These are phyloP conservation scores for Aspergillus haitiensis DNA, from an alignment of 495 filamentous ascomycete genomes.

Conservation along the genomic window DNA sequence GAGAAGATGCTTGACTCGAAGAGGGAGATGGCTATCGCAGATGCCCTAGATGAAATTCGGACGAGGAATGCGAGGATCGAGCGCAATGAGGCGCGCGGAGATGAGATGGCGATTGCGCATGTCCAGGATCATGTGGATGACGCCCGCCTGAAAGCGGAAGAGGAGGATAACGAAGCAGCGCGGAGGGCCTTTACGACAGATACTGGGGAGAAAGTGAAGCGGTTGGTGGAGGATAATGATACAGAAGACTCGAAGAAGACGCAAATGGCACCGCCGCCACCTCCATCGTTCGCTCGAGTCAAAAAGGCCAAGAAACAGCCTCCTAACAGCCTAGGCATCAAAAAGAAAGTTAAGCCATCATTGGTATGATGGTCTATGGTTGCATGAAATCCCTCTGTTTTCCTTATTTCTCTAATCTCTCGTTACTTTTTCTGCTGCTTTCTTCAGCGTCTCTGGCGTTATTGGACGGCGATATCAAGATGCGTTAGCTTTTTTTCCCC, in stretches of 20 bases:
- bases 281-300: constrained; percentile 71
- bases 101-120: constrained; percentile 47
- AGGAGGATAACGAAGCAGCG: constrained; percentile 85
- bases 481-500: background rate
- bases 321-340: constrained; percentile 74
- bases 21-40: constrained; percentile 94
- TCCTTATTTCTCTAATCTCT: background rate
- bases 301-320: constrained; percentile 84
- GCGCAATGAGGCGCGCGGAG: constrained; percentile 60
- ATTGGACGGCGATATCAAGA: background rate
- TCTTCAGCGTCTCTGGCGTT: constrained; percentile 1
- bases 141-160: constrained; percentile 63
- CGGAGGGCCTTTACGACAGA: constrained; percentile 71
- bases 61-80: constrained; percentile 86
- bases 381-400: background rate
- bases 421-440: background rate
- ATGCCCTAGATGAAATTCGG: constrained; percentile 93
- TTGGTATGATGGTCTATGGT: constrained; percentile 36
- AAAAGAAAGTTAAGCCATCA: constrained; percentile 69
- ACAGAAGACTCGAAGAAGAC: constrained; percentile 29
- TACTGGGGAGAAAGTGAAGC: constrained; percentile 54
- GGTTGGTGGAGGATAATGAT: constrained; percentile 46
- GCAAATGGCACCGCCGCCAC: constrained; percentile 41
- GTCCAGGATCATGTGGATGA: constrained; percentile 52
- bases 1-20: constrained; percentile 89